Base-by-base conservation (phyloP, 371 early-diverging fungal species). In the Haplosporangium sp. region DNA sequence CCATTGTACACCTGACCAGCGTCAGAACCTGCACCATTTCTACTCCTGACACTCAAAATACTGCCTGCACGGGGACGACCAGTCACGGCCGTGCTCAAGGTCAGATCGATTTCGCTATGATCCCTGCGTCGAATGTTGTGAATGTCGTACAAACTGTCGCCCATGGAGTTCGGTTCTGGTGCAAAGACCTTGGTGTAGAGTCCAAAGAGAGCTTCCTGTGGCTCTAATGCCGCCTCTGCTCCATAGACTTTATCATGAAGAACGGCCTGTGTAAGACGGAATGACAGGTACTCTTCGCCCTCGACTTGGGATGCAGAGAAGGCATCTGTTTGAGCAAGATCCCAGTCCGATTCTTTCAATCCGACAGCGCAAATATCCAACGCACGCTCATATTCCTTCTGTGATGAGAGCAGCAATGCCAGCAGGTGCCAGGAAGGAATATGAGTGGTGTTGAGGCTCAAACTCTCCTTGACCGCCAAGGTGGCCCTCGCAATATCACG, bases 361-460 rank as follows among this genome's bases (percentile, higher is more conserved):
- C 93, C 96, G 12, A 91, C 86, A 23, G 94, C 87, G 73, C 93
- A 94, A 8, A 94, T 86, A 53, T 88, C 84, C 55, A 93, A 72
- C 0, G 95, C 96, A 23, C 84, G 83, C 18, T 73, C 73, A 66
- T 81, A 82, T n/a, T 90, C 85, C 71, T 89, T 82, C 58, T 89
- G 82, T n/a, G 91, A 88, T 4, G 94, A 91, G 16, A 93, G 81
- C 18, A 95, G 75, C 48, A 96, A 84, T 0, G 90, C 92, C 16
- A 98, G 77, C 23, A 98, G 83, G 74, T 98, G 94, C 95, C 96
- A 98, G 1, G 94, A 91, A 6, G 92, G 86, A 38, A 92, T 82
- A 60, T 91, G 86, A 1, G 81, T 64, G 0, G 93, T 75, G 43
- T 94, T 87, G 21, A 88, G 55, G 47, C 82, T 82, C 42, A 96